phyloP scores from a whole-genome alignment of 164 flowering plant genomes.

The Vitis amurensis region DNA sequence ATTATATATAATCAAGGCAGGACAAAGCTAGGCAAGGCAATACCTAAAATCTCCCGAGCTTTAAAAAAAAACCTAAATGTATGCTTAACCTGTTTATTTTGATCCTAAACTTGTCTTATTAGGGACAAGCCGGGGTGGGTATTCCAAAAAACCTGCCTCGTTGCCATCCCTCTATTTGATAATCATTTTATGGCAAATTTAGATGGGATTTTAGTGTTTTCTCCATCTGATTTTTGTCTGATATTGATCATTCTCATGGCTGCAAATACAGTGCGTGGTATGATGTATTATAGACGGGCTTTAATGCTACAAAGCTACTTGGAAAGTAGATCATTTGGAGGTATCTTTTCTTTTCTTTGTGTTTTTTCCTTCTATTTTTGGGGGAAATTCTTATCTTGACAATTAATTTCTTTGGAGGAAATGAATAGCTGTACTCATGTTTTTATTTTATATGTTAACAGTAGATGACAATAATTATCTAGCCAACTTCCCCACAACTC shows the following conservation, averaged over 20 bases:
- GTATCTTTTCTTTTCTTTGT: slow-evolving; percentile 28
- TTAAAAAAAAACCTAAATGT: too few species aligned
- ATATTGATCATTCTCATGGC: slow-evolving; percentile 5
- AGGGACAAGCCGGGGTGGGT: too few species aligned
- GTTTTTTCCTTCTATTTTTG: background rate
- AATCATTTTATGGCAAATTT: background rate
- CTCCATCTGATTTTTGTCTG: background rate
- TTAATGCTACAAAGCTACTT: slow-evolving; percentile 87
- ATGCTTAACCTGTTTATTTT: too few species aligned
- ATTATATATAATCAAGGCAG: too few species aligned
- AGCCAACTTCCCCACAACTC: slow-evolving; percentile 28
- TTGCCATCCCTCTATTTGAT: too few species aligned
- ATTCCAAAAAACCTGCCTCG: too few species aligned
- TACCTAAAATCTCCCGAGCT: too few species aligned
- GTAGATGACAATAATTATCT: slow-evolving; percentile 47
- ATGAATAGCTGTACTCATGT: slow-evolving; percentile 1
- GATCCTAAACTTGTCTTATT: too few species aligned
- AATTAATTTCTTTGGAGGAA: background rate
- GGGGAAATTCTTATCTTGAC: background rate
- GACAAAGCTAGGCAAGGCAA: too few species aligned
- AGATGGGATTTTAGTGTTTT: background rate
- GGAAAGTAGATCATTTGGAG: slow-evolving; percentile 70
- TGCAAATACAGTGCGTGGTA: slow-evolving; percentile 82
- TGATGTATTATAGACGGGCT: slow-evolving; percentile 99
- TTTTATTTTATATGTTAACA: slow-evolving; percentile 13